These are phyloP conservation scores for Zasmidium cellare DNA, from an alignment of 2,329 filamentous ascomycete genomes.

Conservation along the genomic window DNA sequence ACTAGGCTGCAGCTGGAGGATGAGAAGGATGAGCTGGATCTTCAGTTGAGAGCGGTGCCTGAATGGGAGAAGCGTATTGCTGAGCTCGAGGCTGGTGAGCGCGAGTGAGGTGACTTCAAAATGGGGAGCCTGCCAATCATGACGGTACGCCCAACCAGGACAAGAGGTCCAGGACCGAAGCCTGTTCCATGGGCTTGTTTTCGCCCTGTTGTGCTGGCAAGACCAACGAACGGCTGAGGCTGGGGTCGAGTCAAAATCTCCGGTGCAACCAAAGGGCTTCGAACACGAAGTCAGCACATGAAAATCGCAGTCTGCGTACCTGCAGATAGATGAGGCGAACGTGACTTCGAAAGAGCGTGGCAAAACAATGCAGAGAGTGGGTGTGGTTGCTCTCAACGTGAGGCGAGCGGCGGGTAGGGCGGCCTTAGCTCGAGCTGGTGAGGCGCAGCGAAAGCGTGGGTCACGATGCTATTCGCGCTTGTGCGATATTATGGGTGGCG, in stretches of 20 bases:
- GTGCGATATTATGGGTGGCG: background rate
- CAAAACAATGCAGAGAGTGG: background rate
- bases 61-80: slow-evolving; percentile 83
- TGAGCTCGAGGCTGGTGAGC: slow-evolving; percentile 58
- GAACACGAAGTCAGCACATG: background rate
- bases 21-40: slow-evolving; percentile 91
- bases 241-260: slow-evolving; percentile 14
- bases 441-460: slow-evolving; percentile 1
- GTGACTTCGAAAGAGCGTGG: background rate
- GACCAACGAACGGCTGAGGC: slow-evolving; percentile 22
- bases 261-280: background rate
- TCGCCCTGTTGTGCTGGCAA: background rate
- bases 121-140: too few relatives aligned
- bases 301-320: background rate
- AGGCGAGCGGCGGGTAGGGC: background rate
- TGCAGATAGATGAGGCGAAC: slow-evolving; percentile 8
- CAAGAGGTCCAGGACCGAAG: too few relatives aligned
- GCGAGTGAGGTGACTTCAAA: background rate
- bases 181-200: too few relatives aligned
- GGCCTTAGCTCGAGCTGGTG: background rate
- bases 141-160: too few relatives aligned
- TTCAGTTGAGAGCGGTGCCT: slow-evolving; percentile 79
- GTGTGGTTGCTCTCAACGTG: background rate
- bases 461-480: background rate
- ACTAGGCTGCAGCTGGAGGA: slow-evolving; percentile 83